Evolutionary conservation across 164 flowering plant genomes (phyloP).

Genomic region (Buxus sempervirens): DNA sequence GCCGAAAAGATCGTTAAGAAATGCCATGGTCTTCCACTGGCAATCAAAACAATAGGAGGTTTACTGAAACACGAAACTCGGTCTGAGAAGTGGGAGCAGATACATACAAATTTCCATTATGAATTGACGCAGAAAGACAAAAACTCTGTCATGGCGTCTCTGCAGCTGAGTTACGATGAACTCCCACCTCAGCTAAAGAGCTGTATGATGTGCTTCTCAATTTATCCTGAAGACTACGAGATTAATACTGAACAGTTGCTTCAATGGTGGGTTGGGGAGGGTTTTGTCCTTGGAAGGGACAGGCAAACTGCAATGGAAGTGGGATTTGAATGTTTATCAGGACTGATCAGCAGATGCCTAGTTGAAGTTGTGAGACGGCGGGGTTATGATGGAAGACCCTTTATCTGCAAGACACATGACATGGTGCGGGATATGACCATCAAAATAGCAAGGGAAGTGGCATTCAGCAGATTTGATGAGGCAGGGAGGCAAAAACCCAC

Average conservation of each 20-base stretch:
- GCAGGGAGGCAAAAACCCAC: not conserved
- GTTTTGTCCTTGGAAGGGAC: slow-evolving; percentile 9
- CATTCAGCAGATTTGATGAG: slow-evolving; percentile 17
- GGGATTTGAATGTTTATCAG: slow-evolving; percentile 14
- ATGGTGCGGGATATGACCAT: slow-evolving; percentile 24
- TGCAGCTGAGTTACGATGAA: slow-evolving; percentile 26
- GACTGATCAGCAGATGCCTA: slow-evolving; percentile 17
- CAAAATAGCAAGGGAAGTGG: slow-evolving; percentile 15
- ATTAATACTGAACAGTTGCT: slow-evolving; percentile 17
- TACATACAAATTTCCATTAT: slow-evolving; percentile 9
- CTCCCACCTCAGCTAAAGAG: slow-evolving; percentile 18
- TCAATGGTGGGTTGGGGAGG: slow-evolving; percentile 26
- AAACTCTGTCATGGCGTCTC: slow-evolving; percentile 15
- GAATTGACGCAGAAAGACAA: not conserved
- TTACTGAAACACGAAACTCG: slow-evolving; percentile 8
- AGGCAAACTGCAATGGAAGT: slow-evolving; percentile 11
- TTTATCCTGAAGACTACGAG: slow-evolving; percentile 22
- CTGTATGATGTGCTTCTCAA: slow-evolving; percentile 23
- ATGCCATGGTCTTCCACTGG: slow-evolving; percentile 28
- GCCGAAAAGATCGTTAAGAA: slow-evolving; percentile 17
- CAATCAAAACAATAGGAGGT: slow-evolving; percentile 21
- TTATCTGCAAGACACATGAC: slow-evolving; percentile 24
- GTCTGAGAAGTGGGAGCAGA: slow-evolving; percentile 12
- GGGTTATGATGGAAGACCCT: slow-evolving; percentile 24
- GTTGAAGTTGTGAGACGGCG: slow-evolving; percentile 18